Base-by-base conservation (phyloP, 441 rosid genomes). In the Jatropha multifida region DNA sequence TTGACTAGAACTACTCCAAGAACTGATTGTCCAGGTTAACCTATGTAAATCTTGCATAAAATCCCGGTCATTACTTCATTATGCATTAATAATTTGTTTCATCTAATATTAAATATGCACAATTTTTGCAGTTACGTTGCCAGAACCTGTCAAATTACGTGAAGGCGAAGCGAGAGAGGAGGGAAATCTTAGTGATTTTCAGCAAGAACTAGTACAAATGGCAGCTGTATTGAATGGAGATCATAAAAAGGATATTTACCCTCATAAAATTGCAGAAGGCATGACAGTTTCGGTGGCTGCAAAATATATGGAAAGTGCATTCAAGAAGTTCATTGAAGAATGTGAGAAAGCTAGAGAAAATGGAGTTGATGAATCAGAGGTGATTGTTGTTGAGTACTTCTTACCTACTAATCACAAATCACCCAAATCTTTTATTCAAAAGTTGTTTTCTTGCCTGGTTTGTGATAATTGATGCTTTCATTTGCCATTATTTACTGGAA, bases 161-260 rank as follows among this genome's bases (percentile, higher is more conserved):
- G 87, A 73, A 17, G 54, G 75, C 0, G 89, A 58, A 9, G 85
- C 85, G 12, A 80, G 79, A 63, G 92, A 83, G 75, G 89, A 88
- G 0, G 87, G 82, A 10, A 84, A 86, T 46, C 82, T 92, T 2
- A 92, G 89, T n/a, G 97, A 94, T 23, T 94, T 94, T 77, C 98
- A 94, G 18, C 79, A 85, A 61, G 93, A 88, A 73, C 62, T 94
- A 67, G 89, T 92, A 17, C 94, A 88, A 74, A 75, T 90, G 78
- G 97, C 93, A 5, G 97, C 98, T 3, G 84, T 86, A 0, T 32
- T 94, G 73, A 91, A 83, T 17, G 97, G 97, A 41, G 97, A 92
- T 66, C 83, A 89, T 60, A 42, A 64, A 13, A 86, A 83, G 76
- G 93, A 86, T 59, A 68, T 71, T 68, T 86, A 82, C 73, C 97